Evolutionary conservation across 2,329 filamentous ascomycete genomes (phyloP), one percentile per base, ranked within the genome.

Genomic region (Arthrobotrys sinensis): DNA sequence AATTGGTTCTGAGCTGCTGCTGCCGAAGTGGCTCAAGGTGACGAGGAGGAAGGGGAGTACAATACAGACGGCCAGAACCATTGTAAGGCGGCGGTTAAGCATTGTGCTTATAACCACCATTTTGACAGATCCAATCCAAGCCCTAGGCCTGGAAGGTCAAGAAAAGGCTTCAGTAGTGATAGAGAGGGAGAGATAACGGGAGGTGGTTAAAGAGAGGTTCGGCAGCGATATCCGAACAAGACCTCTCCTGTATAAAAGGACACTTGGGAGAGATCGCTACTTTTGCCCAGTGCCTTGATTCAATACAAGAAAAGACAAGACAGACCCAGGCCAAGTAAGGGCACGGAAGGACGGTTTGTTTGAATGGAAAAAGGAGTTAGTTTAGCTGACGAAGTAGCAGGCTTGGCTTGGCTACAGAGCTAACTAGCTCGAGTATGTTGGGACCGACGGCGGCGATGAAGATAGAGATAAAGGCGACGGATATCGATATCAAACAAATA

Each of bases 31-130:
- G 36, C 60, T 70, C 10, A 77, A 50, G 46, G 65, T 71, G 24
- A 77, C 52, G 21, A 77, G 55, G 19, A 77, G 28, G 62, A 77
- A 71, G 40, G 66, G 73, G 5, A 77, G 50, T 19, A 70, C 50
- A n/a, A 77, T 24, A 36, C 73, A 77, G 16, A 63, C 40, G 19
- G 65, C 48, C 12, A 77, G 62, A 14, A 71, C 52, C 40, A 77
- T 60, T n/a, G 43, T 46, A 19, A 77, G 55, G 3, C 73, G 73
- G 36, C 73, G 73, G 60, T 71, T 65, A n/a, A 77, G 40, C 73
- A 77, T 65, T 19, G 66, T 66, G 34, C 46, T 60, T 11, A 52
- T 11, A 19, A 77, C 60, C 24, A 50, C 57, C 60, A 69, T 65
- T 10, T 60, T 36, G 46, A 63, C 10, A 24, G 28, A 24, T 28